Conservation (phyloP, 2,329 filamentous ascomycete genomes). For the Phialophora chinensis region DNA sequence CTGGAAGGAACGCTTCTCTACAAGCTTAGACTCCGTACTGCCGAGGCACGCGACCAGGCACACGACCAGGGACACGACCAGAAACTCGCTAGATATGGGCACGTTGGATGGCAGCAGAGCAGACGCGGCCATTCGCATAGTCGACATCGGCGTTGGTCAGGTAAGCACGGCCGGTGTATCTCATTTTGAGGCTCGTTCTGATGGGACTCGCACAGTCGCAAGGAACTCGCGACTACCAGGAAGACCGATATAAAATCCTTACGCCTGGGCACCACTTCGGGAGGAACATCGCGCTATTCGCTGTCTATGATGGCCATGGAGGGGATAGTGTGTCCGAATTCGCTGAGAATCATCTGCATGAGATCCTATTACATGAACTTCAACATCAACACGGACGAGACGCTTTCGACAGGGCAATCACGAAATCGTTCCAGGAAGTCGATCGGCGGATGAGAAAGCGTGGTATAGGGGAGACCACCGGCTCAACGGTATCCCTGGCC, state of each 20-base stretch:
- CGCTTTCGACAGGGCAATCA: slow-evolving; percentile 2
- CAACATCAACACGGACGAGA: slow-evolving; percentile 6
- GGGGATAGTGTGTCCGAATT: neutral
- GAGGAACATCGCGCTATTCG: slow-evolving; percentile 1
- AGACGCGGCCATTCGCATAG: neutral
- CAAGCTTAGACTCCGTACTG: neutral
- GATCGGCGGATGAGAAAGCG: neutral
- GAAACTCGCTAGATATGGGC: neutral
- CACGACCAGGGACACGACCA: neutral
- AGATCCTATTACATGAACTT: slow-evolving; percentile 1
- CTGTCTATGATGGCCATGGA: slow-evolving; percentile 2
- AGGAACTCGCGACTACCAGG: neutral
- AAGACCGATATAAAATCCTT: slow-evolving; percentile 1
- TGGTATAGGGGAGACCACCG: neutral
- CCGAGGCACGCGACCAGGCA: neutral
- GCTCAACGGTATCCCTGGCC: neutral
- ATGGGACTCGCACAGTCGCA: neutral
- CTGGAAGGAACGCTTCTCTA: neutral
- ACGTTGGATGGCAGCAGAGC: neutral
- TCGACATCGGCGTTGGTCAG: slow-evolving; percentile 1
- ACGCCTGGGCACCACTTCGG: neutral
- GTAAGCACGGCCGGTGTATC: neutral
- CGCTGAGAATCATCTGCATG: neutral
- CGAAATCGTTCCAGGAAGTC: neutral
- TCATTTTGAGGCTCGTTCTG: neutral